Base-by-base conservation (phyloP, 306 rosid genomes). In the Aeschynomene evenia region DNA sequence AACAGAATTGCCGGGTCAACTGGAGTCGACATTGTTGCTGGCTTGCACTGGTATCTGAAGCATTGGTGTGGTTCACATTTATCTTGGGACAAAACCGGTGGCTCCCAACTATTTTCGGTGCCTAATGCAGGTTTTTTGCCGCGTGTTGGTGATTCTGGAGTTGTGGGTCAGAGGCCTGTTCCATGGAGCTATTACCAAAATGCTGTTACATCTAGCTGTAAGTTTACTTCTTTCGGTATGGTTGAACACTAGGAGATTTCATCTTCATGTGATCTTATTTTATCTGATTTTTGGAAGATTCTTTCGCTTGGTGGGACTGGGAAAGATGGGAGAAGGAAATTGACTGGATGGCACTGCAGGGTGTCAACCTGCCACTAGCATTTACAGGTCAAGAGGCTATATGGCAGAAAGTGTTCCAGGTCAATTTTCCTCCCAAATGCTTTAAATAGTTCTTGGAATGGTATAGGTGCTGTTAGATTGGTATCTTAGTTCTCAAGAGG, bases 271-370 rank as follows among this genome's bases (percentile, higher is more conserved):
- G 16, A 7, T 71, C 79, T 80, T n/a, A n/a, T n/a, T n/a, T 71
- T 53, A 23, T 68, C 43, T 80, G 73, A 43, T 71, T 73, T 14
- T 14, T 23, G 77, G 74, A 77, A 92, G 98, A 92, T 83, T 77
- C 96, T 61, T 82, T 85, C 58, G 90, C 96, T 67, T 92, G 96
- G 95, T 92, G 96, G 96, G 96, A 85, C 82, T 92, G 98, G 98
- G 50, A 81, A 63, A 85, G 98, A 83, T 89, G 98, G 98, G 95
- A 89, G 63, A 87, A 81, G 80, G 98, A 92, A 87, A 92, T 92
- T 68, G 98, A 92, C 78, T 87, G 96, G 98, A 92, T 92, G 98
- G 98, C 96, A 40, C 82, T 89, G 75, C 98, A 92, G 48, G 98
- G 98, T 33, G 75, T 92, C 72, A 92, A 92, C 72, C 74, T 92